phyloP scores from a whole-genome alignment of 768 basidiomycete genomes.

The Pisolithus microcarpus region DNA sequence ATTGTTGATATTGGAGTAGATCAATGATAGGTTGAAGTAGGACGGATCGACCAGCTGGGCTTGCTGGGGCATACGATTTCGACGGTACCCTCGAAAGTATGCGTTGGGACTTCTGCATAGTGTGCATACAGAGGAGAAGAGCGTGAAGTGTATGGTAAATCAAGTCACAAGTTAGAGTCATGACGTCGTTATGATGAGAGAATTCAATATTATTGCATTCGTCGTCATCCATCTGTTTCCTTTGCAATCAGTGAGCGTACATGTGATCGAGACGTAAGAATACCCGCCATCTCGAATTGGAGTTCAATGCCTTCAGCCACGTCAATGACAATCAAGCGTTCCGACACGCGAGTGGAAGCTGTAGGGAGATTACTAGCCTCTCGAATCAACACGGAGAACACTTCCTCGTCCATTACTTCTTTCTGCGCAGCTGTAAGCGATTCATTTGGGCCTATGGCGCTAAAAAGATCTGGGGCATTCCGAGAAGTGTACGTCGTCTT shows the following conservation, averaged over 20 bases:
- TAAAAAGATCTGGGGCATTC: constrained; percentile 29
- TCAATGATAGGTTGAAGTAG: constrained; percentile 74
- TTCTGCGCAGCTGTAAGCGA: constrained; percentile 54
- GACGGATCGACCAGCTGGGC: constrained; percentile 29
- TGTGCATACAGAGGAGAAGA: constrained; percentile 58
- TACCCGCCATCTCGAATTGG: constrained; percentile 63
- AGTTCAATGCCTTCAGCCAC: constrained; percentile 66
- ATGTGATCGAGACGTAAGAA: constrained; percentile 2
- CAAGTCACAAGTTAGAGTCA: constrained; percentile 49
- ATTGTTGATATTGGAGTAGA: constrained; percentile 70
- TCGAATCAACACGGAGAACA: constrained; percentile 63
- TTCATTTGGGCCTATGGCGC: constrained; percentile 38
- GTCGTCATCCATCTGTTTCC: constrained; percentile 30
- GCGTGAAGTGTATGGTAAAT: constrained; percentile 60
- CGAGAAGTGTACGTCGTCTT: constrained; percentile 29
- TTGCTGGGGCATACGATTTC: constrained; percentile 17
- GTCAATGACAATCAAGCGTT: constrained; percentile 69
- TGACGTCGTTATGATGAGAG: constrained; percentile 9
- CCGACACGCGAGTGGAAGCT: constrained; percentile 70
- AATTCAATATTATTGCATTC: constrained; percentile 8
- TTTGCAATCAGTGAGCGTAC: constrained; percentile 1
- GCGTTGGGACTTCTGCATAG: constrained; percentile 37
- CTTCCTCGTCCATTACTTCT: constrained; percentile 75
- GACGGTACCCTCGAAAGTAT: constrained; percentile 22
- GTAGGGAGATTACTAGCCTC: constrained; percentile 75